phyloP scores from a whole-genome alignment of 2,329 filamentous ascomycete genomes.

The Cryphonectria nitschkei region DNA sequence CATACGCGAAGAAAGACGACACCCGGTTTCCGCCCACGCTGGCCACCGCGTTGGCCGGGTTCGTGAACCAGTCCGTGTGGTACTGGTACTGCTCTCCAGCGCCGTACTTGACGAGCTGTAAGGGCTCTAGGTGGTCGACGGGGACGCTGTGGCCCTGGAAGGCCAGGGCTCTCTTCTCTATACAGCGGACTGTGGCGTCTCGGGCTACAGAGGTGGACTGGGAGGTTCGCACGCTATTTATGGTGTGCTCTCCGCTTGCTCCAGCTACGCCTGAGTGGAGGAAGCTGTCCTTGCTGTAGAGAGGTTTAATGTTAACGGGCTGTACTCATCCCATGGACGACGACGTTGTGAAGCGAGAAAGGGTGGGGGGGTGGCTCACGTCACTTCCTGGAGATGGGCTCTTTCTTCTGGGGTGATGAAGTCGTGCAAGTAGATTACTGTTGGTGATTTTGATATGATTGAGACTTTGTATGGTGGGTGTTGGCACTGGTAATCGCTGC shows the following conservation, averaged over 20 bases:
- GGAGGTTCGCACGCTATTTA: constrained; percentile 39
- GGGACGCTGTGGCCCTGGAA: constrained; percentile 45
- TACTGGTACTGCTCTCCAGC: constrained; percentile 44
- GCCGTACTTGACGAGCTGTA: constrained; percentile 46
- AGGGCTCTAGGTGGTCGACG: constrained; percentile 41
- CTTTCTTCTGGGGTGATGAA: constrained; percentile 44
- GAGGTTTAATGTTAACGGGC: neutral
- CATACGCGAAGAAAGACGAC: constrained; percentile 47
- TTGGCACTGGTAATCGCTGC: constrained; percentile 33
- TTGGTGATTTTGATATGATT: constrained; percentile 42
- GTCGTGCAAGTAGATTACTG: constrained; percentile 44
- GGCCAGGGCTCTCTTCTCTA: constrained; percentile 43
- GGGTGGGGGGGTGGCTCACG: neutral
- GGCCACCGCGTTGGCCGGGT: constrained; percentile 37
- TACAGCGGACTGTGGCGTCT: constrained; percentile 42
- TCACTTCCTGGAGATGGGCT: constrained; percentile 35
- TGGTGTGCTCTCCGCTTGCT: constrained; percentile 36
- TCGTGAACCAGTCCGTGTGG: constrained; percentile 48
- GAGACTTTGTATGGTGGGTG: constrained; percentile 40
- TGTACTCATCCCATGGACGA: neutral
- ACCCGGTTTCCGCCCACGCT: constrained; percentile 43
- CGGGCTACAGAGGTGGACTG: constrained; percentile 43
- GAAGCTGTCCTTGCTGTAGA: constrained; percentile 42
- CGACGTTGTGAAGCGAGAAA: neutral
- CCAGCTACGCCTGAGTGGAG: constrained; percentile 41